Base-by-base conservation (phyloP, 495 filamentous ascomycete genomes). In the Penicillium maclennaniae region DNA sequence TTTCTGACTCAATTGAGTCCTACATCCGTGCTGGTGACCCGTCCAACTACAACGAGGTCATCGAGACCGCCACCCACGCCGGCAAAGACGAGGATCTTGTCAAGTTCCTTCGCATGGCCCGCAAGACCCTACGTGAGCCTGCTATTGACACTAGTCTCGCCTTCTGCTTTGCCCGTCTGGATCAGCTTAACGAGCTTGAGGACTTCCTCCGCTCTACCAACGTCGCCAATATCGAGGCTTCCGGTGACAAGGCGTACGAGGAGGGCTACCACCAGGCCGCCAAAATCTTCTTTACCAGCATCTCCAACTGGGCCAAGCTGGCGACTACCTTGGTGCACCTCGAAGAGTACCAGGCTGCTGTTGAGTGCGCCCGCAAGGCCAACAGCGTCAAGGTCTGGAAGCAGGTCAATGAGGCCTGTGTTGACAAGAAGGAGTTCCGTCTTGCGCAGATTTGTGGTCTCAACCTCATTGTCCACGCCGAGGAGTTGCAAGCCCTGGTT, bases 321-420 rank as follows among this genome's bases (percentile, higher is more conserved):
- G 93, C 95, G 4, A 97, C 95, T 12, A 97, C 95, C 23, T 77
- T 97, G 53, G 95, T 99, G 19, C 92, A 97, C 69, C 82, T 99
- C 7, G 87, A 87, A 62, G 95, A 99, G 48, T 97, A 99, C 75
- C 95, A 99, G 69, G 91, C 91, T 49, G 95, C 95, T 25, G 95
- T 99, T 31, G 95, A 99, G 72, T 97, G 92, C 63, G 95, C 95
- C 21, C 89, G 95, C 65, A 97, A 97, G 75, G 95, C 95, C 67
- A 99, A 97, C 79, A 99, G 91, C 76, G 91, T 95, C 74, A 96
- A 95, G 79, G 95, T 99, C 49, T 99, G 95, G 95, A 96, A 92
- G 76, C 90, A 99, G 72, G 95, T 99, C 59, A 95, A 97, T 71
- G 87, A 88, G 66, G 95, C 93, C 34, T 99, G 95, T 70, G 89